Conservation (phyloP, 495 filamentous ascomycete species). For the Lophiostoma macrostomum region DNA sequence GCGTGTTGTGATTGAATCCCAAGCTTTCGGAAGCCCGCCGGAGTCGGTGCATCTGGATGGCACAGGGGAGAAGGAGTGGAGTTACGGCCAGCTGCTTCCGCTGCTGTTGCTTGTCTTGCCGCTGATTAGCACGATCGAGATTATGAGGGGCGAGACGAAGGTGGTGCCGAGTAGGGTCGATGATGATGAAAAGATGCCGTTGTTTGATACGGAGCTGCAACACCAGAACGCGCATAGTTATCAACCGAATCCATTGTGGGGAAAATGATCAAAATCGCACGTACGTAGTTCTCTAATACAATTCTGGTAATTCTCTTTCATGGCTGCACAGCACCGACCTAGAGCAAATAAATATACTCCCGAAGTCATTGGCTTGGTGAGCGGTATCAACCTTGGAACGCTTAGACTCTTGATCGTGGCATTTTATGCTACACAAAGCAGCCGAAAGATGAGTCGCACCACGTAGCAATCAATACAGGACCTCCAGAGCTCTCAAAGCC, state of each 20-base stretch:
- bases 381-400: too few relatives aligned
- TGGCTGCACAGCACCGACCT: not conserved
- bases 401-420: too few relatives aligned
- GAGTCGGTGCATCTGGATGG: conserved; percentile 42
- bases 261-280: not conserved
- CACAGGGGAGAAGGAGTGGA: conserved; percentile 53
- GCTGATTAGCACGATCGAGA: conserved; percentile 53
- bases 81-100: conserved; percentile 55
- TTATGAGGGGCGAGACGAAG: conserved; percentile 50
- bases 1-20: conserved; percentile 49
- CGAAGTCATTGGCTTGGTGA: too few relatives aligned
- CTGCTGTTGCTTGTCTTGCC: conserved; percentile 54
- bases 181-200: conserved; percentile 8
- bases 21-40: conserved; percentile 50
- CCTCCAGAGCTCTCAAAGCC: too few relatives aligned
- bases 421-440: too few relatives aligned
- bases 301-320: too few relatives aligned
- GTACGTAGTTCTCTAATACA: too few relatives aligned
- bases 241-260: conserved; percentile 25
- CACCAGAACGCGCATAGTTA: not conserved
- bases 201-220: conserved; percentile 16
- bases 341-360: too few relatives aligned
- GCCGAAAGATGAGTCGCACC: too few relatives aligned
- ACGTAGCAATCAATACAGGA: too few relatives aligned
- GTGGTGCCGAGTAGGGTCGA: conserved; percentile 18